Percentiles rank a stretch among this genome's conserved stretches.
Evolutionary conservation across 768 basidiomycete genomes (phyloP).

Genomic region (Artomyces pyxidatus): DNA sequence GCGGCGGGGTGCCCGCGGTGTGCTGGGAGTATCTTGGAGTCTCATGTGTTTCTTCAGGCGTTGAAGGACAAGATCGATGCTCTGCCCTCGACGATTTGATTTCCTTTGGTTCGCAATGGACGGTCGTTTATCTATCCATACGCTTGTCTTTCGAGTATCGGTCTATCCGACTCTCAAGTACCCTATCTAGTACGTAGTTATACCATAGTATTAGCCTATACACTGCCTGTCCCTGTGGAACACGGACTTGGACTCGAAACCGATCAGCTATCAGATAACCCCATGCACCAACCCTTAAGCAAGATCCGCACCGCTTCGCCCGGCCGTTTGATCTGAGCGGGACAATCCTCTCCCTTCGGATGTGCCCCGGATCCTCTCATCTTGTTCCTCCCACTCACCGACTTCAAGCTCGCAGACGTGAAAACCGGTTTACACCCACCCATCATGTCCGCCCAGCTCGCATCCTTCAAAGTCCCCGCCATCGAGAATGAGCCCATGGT

Average conservation of each 20-base stretch:
- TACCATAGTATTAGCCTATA: background rate
- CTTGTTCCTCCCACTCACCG: too few species aligned
- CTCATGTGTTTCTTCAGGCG: constrained; percentile 44
- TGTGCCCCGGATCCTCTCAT: too few species aligned
- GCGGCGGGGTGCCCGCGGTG: constrained; percentile 54
- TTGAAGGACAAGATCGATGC: constrained; percentile 54
- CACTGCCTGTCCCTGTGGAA: too few species aligned
- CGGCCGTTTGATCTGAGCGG: too few species aligned
- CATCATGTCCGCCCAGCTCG: constrained; percentile 52
- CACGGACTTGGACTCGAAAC: background rate
- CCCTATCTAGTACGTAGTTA: background rate
- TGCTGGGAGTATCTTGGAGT: constrained; percentile 55
- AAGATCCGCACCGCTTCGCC: background rate
- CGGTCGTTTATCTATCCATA: background rate
- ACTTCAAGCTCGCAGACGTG: too few species aligned
- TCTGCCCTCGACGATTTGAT: constrained; percentile 36
- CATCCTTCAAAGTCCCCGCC: constrained; percentile 75
- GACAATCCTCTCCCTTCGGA: too few species aligned
- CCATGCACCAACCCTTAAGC: background rate
- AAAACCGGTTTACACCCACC: constrained; percentile 12
- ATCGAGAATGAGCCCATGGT: constrained; percentile 96
- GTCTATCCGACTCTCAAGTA: background rate
- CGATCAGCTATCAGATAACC: background rate
- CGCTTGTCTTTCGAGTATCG: background rate
- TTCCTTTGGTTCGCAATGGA: background rate